Conservation (phyloP, 139 green algal genomes). For the Desmodesmus armatus region DNA sequence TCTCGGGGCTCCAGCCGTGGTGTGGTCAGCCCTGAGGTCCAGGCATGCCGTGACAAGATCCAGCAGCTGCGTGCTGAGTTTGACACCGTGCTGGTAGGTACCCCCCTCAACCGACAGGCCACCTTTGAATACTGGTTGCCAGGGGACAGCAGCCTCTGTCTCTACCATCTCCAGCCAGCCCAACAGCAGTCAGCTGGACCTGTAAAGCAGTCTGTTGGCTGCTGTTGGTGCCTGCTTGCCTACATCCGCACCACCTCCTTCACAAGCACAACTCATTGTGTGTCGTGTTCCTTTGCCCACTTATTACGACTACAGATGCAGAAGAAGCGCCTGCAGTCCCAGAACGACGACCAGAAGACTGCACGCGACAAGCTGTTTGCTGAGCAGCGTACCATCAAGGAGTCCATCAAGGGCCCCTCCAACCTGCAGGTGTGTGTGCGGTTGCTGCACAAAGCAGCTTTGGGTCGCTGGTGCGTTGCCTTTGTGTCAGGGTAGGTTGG, state of each 20-base stretch:
- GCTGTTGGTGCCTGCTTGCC: not conserved
- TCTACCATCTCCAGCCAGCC: no score
- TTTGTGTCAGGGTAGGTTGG: no score
- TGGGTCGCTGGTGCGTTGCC: no score
- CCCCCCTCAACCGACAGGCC: no score
- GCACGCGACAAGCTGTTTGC: constrained; percentile 43
- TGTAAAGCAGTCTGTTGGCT: not conserved
- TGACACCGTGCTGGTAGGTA: constrained; percentile 60
- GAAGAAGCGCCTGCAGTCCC: constrained; percentile 45
- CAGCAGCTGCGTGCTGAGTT: constrained; percentile 53
- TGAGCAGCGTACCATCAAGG: constrained; percentile 43
- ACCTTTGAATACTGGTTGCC: no score
- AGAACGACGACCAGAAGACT: constrained; percentile 46
- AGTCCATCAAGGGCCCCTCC: constrained; percentile 33
- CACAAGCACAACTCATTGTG: no score
- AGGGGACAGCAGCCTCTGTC: no score
- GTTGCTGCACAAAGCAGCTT: not conserved
- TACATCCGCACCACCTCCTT: not conserved
- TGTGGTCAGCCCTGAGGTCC: constrained; percentile 28
- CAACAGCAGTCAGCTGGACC: no score
- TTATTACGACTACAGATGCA: constrained; percentile 12
- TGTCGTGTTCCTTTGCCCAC: not conserved
- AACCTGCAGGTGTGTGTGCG: constrained; percentile 32
- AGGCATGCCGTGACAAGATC: constrained; percentile 44
- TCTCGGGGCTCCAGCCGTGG: constrained; percentile 29